phyloP scores from a whole-genome alignment of 176 grass and related monocot species.

The Hyparrhenia diplandra region DNA sequence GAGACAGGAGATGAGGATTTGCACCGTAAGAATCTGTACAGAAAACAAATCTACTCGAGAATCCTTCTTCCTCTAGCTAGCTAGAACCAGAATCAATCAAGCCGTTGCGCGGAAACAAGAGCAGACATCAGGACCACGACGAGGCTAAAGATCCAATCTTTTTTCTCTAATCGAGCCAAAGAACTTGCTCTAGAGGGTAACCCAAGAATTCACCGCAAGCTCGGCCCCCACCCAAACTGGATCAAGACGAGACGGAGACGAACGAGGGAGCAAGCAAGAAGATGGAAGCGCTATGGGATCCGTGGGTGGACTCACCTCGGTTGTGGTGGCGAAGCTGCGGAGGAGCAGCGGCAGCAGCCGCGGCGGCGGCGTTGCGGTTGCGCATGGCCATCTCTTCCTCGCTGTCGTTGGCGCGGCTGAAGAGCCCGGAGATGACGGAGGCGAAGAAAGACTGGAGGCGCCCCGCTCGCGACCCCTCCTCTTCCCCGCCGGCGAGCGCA shows the following conservation, averaged over 20 bases:
- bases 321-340: conserved; percentile 39
- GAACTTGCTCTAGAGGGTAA: not conserved
- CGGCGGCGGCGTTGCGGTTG: conserved; percentile 29
- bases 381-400: conserved; percentile 59
- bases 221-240: not conserved
- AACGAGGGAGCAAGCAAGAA: not conserved
- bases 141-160: not conserved
- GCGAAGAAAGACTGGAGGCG: conserved; percentile 64
- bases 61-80: not conserved
- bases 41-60: not conserved
- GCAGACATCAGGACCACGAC: not conserved
- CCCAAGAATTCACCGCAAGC: not conserved
- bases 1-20: not conserved
- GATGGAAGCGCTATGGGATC: not conserved
- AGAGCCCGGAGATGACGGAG: conserved; percentile 52
- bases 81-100: not conserved
- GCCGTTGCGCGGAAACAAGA: not conserved
- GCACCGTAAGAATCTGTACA: not conserved
- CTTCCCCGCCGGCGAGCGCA: conserved; percentile 45
- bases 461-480: conserved; percentile 55
- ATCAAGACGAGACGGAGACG: not conserved
- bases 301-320: conserved; percentile 30
- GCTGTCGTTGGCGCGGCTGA: conserved; percentile 19
- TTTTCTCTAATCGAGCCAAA: not conserved
- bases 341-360: conserved; percentile 23